Percentiles rank a stretch among this genome's conserved stretches.
These are phyloP conservation scores for Tuber indicum DNA, from an alignment of 495 filamentous ascomycete genomes.

Conservation along the genomic window DNA sequence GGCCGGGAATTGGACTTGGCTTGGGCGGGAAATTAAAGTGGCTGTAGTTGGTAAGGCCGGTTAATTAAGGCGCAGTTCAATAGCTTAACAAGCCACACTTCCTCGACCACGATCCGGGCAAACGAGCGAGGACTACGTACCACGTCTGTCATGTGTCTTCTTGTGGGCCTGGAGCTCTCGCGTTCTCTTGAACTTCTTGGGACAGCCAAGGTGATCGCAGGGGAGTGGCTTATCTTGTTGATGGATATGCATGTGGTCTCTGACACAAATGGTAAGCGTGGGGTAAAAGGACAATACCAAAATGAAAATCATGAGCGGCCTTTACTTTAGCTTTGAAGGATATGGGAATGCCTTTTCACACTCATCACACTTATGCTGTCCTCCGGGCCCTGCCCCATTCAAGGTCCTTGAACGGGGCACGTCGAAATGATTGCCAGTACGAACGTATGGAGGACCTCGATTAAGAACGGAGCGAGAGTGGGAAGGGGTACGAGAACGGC, in stretches of 20 bases:
- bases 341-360: constrained; percentile 27
- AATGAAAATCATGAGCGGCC: neutral
- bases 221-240: constrained; percentile 8
- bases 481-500: neutral
- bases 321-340: constrained; percentile 30
- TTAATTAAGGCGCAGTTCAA: neutral
- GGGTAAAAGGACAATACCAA: neutral
- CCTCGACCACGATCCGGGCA: neutral
- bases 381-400: neutral
- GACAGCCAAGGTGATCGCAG: constrained; percentile 14
- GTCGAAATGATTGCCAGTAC: neutral
- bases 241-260: constrained; percentile 31
- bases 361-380: constrained; percentile 11
- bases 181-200: constrained; percentile 24
- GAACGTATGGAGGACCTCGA: neutral
- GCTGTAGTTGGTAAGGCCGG: neutral
- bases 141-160: constrained; percentile 19
- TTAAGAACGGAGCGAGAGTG: neutral
- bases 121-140: neutral
- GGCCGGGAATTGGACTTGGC: neutral
- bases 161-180: constrained; percentile 31
- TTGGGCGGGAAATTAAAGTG: neutral
- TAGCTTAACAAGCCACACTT: neutral
- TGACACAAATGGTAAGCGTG: constrained; percentile 2
- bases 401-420: neutral